A percentile compares a stretch with the other conserved stretches of the same genome.
phyloP scores from a whole-genome alignment of 2,329 filamentous ascomycete species.

The Aspergillus neotritici region DNA sequence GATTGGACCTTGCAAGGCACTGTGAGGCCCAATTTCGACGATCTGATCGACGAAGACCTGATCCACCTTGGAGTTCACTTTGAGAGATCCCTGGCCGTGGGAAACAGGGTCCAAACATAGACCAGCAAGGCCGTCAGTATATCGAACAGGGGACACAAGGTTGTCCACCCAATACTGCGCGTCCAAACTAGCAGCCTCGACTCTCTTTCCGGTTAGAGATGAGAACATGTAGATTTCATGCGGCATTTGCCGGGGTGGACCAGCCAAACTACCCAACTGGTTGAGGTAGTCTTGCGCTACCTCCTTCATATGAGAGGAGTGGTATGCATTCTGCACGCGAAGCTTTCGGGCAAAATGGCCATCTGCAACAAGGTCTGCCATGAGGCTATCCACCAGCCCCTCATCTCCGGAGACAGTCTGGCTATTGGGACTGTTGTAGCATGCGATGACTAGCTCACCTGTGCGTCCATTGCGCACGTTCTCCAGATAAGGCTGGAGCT shows the following conservation, averaged over 20 bases:
- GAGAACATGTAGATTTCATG: slow-evolving; percentile 10
- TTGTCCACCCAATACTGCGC: slow-evolving; percentile 16
- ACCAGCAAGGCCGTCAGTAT: slow-evolving; percentile 1
- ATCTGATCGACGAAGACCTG: neutral
- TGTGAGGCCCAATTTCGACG: slow-evolving; percentile 9
- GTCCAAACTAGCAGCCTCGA: slow-evolving; percentile 2
- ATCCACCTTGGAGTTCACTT: too few species aligned
- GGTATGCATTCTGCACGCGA: slow-evolving; percentile 27
- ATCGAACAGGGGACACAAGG: slow-evolving; percentile 14
- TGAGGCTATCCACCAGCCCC: slow-evolving; percentile 13
- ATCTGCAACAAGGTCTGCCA: slow-evolving; percentile 12
- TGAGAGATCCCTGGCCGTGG: too few species aligned
- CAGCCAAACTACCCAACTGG: slow-evolving; percentile 3
- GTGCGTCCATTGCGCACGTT: neutral
- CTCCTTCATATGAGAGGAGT: slow-evolving; percentile 29
- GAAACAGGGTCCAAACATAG: neutral
- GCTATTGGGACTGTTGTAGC: slow-evolving; percentile 27
- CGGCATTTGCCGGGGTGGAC: neutral
- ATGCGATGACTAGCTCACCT: slow-evolving; percentile 19
- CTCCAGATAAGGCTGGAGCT: slow-evolving; percentile 6
- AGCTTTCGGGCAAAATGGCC: slow-evolving; percentile 23
- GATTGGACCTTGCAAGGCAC: slow-evolving; percentile 5
- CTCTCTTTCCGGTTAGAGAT: slow-evolving; percentile 9
- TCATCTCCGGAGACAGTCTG: slow-evolving; percentile 30
- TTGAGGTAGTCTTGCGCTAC: slow-evolving; percentile 6